Conservation (phyloP, 2,329 filamentous ascomycete genomes). For the Paraphaeosphaeria minitans region DNA sequence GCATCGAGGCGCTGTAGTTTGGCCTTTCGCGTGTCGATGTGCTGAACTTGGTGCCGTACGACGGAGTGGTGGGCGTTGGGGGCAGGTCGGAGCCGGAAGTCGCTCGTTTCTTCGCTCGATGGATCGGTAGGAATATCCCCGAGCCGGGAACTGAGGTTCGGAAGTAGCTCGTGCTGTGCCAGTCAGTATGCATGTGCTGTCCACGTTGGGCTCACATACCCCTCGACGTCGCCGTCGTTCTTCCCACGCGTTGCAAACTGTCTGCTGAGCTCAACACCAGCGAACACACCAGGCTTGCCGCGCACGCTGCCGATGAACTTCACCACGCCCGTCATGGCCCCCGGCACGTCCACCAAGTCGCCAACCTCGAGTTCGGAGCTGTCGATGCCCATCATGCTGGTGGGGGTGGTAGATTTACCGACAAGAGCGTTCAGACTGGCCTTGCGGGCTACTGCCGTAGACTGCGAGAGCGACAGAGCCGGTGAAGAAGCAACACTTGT, state of each 20-base stretch:
- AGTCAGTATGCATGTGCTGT: constrained; percentile 14
- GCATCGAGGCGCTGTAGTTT: constrained; percentile 49
- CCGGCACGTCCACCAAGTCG: constrained; percentile 87
- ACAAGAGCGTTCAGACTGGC: constrained; percentile 73
- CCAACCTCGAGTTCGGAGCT: constrained; percentile 70
- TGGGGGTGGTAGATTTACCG: constrained; percentile 49
- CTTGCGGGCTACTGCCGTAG: constrained; percentile 67
- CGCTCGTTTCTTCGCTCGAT: constrained; percentile 75
- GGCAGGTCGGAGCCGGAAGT: constrained; percentile 63
- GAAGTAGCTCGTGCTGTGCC: constrained; percentile 71
- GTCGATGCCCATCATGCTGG: constrained; percentile 52
- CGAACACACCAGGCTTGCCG: constrained; percentile 90
- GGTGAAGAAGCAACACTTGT: constrained; percentile 50
- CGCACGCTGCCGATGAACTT: constrained; percentile 86
- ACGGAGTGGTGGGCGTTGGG: constrained; percentile 71
- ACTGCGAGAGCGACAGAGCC: constrained; percentile 48
- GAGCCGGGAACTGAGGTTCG: constrained; percentile 76
- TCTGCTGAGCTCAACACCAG: constrained; percentile 83
- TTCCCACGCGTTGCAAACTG: constrained; percentile 86
- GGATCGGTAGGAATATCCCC: constrained; percentile 90
- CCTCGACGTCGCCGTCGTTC: constrained; percentile 95
- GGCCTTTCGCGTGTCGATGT: constrained; percentile 60
- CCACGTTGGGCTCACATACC: constrained; percentile 60
- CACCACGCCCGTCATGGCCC: constrained; percentile 87
- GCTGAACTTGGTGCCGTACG: constrained; percentile 59